Conservation (phyloP, 371 early-diverging fungal species). For the Basidiobolus meristosporus region DNA sequence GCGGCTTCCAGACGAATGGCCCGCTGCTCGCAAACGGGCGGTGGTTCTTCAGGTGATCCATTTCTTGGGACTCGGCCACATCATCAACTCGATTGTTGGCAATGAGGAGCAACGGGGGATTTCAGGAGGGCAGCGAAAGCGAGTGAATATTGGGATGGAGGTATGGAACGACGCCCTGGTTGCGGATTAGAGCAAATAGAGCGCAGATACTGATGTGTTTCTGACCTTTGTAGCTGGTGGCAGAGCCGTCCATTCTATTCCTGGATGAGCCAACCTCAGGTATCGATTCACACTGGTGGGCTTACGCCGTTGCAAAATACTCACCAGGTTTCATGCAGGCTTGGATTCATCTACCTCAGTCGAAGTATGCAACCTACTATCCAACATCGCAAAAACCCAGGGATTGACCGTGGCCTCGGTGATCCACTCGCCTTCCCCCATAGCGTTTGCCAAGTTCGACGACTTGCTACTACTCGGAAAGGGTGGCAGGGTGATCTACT, state of each 20-base stretch:
- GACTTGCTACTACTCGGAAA: constrained; percentile 42
- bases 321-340: no score
- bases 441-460: constrained; percentile 36
- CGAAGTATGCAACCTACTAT: constrained; percentile 35
- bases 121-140: constrained; percentile 79
- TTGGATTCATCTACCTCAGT: constrained; percentile 52
- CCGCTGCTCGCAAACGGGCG: constrained; percentile 18
- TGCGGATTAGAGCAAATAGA: no score
- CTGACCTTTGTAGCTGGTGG: constrained; percentile 39
- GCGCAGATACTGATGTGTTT: no score
- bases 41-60: constrained; percentile 32
- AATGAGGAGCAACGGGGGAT: constrained; percentile 40
- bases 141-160: constrained; percentile 70
- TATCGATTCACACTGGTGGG: no score
- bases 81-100: constrained; percentile 43
- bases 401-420: constrained; percentile 44
- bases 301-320: no score
- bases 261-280: constrained; percentile 91
- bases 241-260: constrained; percentile 75
- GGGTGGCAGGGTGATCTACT: constrained; percentile 39
- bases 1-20: constrained; percentile 30
- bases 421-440: constrained; percentile 54
- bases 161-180: no score
- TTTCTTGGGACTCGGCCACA: constrained; percentile 33
- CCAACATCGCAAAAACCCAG: constrained; percentile 27